A percentile compares a stretch with the other conserved stretches of the same genome.
Conservation (phyloP, 225 moss, liverwort and hornwort species). For the Antitrichia curtipendula region DNA sequence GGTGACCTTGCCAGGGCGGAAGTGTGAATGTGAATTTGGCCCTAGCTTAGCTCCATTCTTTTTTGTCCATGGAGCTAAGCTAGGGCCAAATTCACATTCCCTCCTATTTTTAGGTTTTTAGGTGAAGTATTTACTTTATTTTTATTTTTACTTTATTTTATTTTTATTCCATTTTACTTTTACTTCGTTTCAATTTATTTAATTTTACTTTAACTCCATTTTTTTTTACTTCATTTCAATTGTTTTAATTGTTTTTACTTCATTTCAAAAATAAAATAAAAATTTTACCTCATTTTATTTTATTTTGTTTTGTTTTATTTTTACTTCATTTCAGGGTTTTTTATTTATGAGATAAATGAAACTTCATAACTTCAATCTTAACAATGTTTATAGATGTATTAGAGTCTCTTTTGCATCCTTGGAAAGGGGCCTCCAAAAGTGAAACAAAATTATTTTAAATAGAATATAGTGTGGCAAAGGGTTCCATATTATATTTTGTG, state of each 20-base stretch:
- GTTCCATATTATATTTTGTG: background rate
- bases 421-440: accelerated
- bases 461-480: accelerated
- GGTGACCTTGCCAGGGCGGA: background rate
- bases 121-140: background rate
- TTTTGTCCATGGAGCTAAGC: no score
- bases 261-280: no score
- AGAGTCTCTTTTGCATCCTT: background rate
- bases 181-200: no score
- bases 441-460: background rate
- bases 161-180: background rate
- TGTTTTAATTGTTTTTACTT: no score
- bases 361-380: background rate
- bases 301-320: background rate
- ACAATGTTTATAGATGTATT: background rate
- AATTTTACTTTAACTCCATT: no score
- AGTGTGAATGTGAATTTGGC: no score
- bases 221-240: no score
- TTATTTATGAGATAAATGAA: background rate
- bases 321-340: no score
- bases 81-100: background rate
- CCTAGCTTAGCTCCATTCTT: no score
- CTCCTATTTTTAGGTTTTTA: background rate
- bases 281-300: no score
- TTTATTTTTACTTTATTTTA: no score